Conservation (phyloP, 2,329 filamentous ascomycete genomes). For the Mollisiaceae sp. region DNA sequence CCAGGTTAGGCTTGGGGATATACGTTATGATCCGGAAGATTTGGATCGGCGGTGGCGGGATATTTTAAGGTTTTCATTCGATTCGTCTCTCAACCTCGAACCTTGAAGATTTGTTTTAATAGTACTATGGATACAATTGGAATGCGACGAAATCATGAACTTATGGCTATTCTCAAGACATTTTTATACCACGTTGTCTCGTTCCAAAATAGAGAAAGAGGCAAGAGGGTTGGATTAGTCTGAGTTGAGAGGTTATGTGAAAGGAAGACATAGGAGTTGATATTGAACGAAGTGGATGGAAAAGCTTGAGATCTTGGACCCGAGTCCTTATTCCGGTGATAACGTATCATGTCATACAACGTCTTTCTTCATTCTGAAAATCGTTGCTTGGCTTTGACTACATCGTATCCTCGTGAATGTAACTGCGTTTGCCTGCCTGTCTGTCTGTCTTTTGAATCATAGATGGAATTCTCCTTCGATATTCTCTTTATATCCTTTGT, state of each 20-base stretch:
- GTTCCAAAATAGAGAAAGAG: too few species aligned
- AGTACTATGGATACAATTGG: slow-evolving; percentile 8
- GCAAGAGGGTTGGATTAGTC: too few species aligned
- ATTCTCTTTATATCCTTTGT: not conserved
- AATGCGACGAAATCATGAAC: slow-evolving; percentile 7
- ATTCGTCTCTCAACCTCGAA: not conserved
- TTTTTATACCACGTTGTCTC: not conserved
- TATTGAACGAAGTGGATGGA: too few species aligned
- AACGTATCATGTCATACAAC: too few species aligned
- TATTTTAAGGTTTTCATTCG: not conserved
- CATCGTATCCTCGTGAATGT: too few species aligned
- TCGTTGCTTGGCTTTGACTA: too few species aligned
- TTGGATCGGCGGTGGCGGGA: not conserved
- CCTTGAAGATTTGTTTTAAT: slow-evolving; percentile 2
- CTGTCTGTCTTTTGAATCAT: too few species aligned
- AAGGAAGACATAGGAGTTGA: too few species aligned
- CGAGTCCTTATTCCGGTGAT: too few species aligned
- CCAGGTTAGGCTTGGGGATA: not conserved
- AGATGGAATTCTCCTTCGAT: not conserved
- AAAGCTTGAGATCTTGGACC: too few species aligned
- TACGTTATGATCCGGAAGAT: not conserved
- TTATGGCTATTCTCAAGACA: not conserved
- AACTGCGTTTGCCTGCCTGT: not conserved
- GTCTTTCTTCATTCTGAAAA: too few species aligned
- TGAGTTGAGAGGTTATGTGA: too few species aligned